Conservation (phyloP, 2,329 filamentous ascomycete species). For the Botrytis hyacinthi region DNA sequence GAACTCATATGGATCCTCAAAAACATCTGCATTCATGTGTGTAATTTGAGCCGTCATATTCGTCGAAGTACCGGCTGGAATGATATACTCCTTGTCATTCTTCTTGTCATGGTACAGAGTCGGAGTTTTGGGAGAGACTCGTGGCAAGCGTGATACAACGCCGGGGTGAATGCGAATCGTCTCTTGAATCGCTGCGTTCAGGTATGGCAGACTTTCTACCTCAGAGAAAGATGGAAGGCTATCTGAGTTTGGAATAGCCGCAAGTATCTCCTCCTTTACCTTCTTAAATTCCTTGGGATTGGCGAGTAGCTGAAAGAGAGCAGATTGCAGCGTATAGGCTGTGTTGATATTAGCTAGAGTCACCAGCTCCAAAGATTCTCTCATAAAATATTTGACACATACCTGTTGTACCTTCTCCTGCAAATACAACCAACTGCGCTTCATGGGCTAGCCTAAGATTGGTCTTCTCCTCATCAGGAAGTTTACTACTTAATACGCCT, state of each 20-base stretch:
- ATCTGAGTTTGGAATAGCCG: not conserved
- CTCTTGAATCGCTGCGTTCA: not conserved
- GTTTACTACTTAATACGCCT: not conserved
- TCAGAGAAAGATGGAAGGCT: not conserved
- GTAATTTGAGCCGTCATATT: not conserved
- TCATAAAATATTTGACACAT: not conserved
- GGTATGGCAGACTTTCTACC: not conserved
- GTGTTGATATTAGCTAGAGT: not conserved
- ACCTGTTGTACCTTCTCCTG: not conserved
- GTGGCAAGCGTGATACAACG: not conserved
- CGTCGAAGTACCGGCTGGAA: not conserved
- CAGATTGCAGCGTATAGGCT: not conserved
- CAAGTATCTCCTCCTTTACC: not conserved
- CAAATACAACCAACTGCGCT: not conserved
- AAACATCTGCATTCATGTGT: conserved; percentile 46
- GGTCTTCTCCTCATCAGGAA: not conserved
- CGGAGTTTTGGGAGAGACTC: not conserved
- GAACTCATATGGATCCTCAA: conserved; percentile 44
- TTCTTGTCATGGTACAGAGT: not conserved
- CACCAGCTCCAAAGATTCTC: too few species aligned
- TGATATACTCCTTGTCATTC: not conserved
- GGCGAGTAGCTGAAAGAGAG: not conserved
- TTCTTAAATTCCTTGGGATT: not conserved
- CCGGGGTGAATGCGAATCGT: not conserved
- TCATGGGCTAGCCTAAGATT: not conserved